Evolutionary conservation across 495 filamentous ascomycete genomes (phyloP).

Genomic region (Thermothielavioides terrestris): DNA sequence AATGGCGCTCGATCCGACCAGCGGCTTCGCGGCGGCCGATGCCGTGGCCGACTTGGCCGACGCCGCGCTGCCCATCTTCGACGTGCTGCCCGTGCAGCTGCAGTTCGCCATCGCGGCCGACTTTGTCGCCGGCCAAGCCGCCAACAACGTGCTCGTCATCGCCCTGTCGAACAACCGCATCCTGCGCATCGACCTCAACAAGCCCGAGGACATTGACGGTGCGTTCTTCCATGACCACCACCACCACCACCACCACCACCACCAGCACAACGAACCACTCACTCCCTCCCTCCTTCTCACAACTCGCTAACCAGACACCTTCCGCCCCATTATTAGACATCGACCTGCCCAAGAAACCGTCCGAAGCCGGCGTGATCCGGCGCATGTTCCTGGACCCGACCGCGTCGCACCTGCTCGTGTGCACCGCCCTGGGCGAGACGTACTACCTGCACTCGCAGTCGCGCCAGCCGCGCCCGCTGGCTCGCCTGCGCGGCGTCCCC

Average conservation of each 20-base stretch:
- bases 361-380: slow-evolving; percentile 83
- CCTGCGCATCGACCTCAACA: slow-evolving; percentile 86
- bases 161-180: slow-evolving; percentile 84
- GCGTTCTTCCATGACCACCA: slow-evolving; percentile 12
- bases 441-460: slow-evolving; percentile 97
- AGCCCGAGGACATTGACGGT: slow-evolving; percentile 94
- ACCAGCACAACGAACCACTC: neutral
- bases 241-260: neutral
- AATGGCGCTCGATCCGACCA: slow-evolving; percentile 43
- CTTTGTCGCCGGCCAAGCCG: slow-evolving; percentile 92
- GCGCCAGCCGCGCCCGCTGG: slow-evolving; percentile 71
- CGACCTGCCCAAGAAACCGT: slow-evolving; percentile 87
- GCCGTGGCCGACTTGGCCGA: slow-evolving; percentile 47
- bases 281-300: neutral
- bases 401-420: slow-evolving; percentile 87
- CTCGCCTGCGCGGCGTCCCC: slow-evolving; percentile 71
- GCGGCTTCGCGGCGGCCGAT: slow-evolving; percentile 43
- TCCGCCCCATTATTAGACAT: slow-evolving; percentile 55
- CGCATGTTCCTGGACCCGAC: slow-evolving; percentile 96
- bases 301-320: neutral
- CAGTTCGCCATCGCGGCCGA: slow-evolving; percentile 85
- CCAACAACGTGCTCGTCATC: slow-evolving; percentile 91
- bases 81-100: slow-evolving; percentile 81
- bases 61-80: slow-evolving; percentile 75
- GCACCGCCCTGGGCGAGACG: slow-evolving; percentile 86